Percentiles rank a stretch among this genome's conserved stretches.
Conservation (phyloP, 768 basidiomycete genomes). For the Leccinum disarticulatum region DNA sequence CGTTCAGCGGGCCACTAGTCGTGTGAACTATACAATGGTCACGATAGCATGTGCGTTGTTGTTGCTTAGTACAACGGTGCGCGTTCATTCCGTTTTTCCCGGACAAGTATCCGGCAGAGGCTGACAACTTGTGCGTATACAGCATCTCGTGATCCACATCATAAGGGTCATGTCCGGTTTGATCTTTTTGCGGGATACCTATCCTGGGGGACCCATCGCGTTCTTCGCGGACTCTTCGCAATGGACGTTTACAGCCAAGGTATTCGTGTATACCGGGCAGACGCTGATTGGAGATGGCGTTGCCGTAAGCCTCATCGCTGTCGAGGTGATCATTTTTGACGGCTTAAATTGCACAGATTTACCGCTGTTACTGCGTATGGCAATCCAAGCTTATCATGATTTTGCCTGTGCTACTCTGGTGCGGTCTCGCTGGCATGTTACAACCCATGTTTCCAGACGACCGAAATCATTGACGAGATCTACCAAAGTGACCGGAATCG, state of each 20-base stretch:
- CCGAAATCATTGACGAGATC: not conserved
- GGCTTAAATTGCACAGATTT: not conserved
- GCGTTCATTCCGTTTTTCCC: not conserved
- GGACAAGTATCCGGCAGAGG: too few relatives aligned
- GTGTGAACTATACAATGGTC: not conserved
- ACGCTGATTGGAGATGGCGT: not conserved
- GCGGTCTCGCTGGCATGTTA: not conserved
- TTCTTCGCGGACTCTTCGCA: not conserved
- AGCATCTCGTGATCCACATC: not conserved
- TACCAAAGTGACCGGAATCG: constrained; percentile 15
- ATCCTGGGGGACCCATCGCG: not conserved
- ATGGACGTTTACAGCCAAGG: not conserved
- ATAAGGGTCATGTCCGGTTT: not conserved
- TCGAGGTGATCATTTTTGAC: not conserved
- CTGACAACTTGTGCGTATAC: not conserved
- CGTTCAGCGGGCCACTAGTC: not conserved
- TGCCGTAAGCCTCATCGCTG: not conserved
- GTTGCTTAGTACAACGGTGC: not conserved
- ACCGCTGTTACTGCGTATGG: too few relatives aligned
- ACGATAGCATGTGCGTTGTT: too few relatives aligned
- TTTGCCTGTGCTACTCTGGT: not conserved
- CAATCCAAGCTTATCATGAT: too few relatives aligned
- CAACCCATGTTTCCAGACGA: not conserved
- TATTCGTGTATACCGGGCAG: not conserved
- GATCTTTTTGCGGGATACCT: not conserved